Base-by-base conservation (phyloP, 495 filamentous ascomycete genomes). In the Aspergillus steynii region DNA sequence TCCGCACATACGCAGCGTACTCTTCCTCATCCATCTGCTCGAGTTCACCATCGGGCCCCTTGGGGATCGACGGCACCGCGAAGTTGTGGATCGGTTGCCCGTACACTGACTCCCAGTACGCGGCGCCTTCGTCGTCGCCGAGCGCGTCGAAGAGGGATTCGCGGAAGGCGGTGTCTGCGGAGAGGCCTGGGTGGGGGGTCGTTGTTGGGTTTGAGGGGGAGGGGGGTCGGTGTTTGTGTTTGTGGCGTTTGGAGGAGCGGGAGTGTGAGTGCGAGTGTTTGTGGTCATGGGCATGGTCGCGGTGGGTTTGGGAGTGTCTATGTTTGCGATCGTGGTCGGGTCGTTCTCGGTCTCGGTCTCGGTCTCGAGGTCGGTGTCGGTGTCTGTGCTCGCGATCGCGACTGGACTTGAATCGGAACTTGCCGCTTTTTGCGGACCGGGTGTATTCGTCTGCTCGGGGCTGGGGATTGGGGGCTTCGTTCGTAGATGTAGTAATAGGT, bases 121-220 rank as follows among this genome's bases (percentile, higher is more conserved):
- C 85, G 48, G 95, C 95, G 45, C 95, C 95, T 77, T 99, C 95
- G 75, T 99, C 95, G 74, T 99, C 95, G 46, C 93, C 96, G 72
- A 99, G 87, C n/a, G 95, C 95, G 73, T 99, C 95, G 80, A 98
- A 97, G 52, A 98, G 86, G n/a, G 91, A 95, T 77, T 96, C 91
- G 29, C 91, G 88, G 74, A 99, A 99, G 15, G 93, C 93, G 9
- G 81, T 75, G 25, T 87, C 83, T 5, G 90, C 80, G 63, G 87
- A 82, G 15, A 83, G 55, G 45, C 50, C 32, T 42, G 65, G 45
- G 28, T 46, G 51, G 5, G 62, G 20, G 50, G 32, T 47, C 34
- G 50, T 58, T 14, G 42, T 29, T 61, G 64, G 46, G 47, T 28
- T 58, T 9, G 49, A 51, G 29, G 58, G 45, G 65, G 14, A 53